phyloP scores from a whole-genome alignment of 768 basidiomycete genomes.

The Daedaleopsis nitida region DNA sequence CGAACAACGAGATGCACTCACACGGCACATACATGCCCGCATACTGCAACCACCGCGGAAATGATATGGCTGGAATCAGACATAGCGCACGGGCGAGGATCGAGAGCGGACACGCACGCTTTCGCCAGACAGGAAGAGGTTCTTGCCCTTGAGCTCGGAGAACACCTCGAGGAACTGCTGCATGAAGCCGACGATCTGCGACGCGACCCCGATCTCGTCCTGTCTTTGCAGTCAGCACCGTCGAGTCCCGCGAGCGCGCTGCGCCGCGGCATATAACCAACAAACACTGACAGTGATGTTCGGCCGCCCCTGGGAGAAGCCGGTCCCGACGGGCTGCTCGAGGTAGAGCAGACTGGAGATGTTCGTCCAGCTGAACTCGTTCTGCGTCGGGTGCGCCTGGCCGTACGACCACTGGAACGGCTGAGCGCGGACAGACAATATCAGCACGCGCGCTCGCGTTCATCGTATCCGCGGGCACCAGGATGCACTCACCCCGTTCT shows the following conservation, averaged over 20 bases:
- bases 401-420: slow-evolving; percentile 70
- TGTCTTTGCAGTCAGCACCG: slow-evolving; percentile 6
- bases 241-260: no score
- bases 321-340: slow-evolving; percentile 81
- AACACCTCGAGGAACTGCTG: slow-evolving; percentile 79
- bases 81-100: no score
- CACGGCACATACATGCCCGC: slow-evolving; percentile 71
- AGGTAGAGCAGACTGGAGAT: slow-evolving; percentile 74
- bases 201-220: slow-evolving; percentile 60
- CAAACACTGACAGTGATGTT: slow-evolving; percentile 43
- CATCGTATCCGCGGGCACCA: not conserved
- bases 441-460: not conserved
- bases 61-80: not conserved
- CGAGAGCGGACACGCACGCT: slow-evolving; percentile 51
- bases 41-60: slow-evolving; percentile 46
- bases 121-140: slow-evolving; percentile 70
- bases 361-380: slow-evolving; percentile 79
- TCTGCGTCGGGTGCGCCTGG: slow-evolving; percentile 61
- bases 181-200: slow-evolving; percentile 59
- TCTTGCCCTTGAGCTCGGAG: slow-evolving; percentile 70
- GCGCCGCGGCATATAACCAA: no score
- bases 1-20: slow-evolving; percentile 30
- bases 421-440: slow-evolving; percentile 33
- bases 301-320: slow-evolving; percentile 71
- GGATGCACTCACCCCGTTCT: slow-evolving; percentile 61